Conservation (phyloP, 371 early-diverging fungal species). For the Zancudomyces culisetae region DNA sequence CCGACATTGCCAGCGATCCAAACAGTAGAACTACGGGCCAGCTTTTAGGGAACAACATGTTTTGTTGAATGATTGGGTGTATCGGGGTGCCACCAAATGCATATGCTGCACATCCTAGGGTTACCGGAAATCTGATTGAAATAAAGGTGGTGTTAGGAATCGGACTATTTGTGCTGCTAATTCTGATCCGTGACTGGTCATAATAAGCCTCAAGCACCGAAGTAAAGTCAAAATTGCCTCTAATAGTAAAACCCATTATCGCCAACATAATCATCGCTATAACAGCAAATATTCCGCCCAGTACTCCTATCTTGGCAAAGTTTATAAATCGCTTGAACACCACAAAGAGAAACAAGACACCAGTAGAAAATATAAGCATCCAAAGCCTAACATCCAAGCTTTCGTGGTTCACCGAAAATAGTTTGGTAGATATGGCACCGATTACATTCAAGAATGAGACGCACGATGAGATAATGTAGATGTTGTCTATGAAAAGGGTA, state of each 20-base stretch:
- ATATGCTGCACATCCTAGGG: background rate
- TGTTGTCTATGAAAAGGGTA: background rate
- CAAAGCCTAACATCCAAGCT: background rate
- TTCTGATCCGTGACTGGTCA: background rate
- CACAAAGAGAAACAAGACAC: background rate
- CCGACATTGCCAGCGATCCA: background rate
- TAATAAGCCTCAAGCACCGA: background rate
- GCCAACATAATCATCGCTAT: background rate
- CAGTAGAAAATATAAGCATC: background rate
- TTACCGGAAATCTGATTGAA: conserved; percentile 1
- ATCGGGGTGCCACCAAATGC: conserved; percentile 3
- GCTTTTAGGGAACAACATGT: conserved; percentile 2
- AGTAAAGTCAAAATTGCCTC: background rate
- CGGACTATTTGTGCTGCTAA: background rate
- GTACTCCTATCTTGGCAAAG: background rate
- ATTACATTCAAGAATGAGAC: background rate
- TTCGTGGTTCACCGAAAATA: background rate
- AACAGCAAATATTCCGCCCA: conserved; percentile 2
- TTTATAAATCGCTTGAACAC: background rate
- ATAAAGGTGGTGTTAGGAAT: background rate
- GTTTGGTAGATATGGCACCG: background rate
- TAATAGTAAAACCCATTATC: background rate
- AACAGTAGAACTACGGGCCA: conserved; percentile 4
- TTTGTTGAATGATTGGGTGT: conserved; percentile 3
- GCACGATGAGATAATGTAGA: conserved; percentile 2